Evolutionary conservation across 129 eudicot genomes (phyloP).

Genomic region (Smallanthus sonchifolius): DNA sequence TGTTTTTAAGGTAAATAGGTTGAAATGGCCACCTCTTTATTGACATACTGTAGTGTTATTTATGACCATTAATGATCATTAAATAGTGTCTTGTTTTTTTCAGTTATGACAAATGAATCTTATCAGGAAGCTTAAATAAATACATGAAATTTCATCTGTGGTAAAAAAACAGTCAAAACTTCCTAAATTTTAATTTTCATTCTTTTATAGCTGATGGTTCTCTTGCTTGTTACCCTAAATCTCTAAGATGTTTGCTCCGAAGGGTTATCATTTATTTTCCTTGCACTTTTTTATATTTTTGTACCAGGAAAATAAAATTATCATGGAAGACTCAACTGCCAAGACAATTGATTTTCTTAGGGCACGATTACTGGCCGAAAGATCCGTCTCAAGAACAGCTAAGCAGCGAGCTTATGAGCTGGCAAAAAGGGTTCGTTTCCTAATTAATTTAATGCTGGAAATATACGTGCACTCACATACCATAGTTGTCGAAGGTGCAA

Average conservation of each 20-base stretch:
- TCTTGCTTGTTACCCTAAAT: too few species aligned
- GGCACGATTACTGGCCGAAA: conserved; percentile 78
- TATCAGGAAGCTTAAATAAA: too few species aligned
- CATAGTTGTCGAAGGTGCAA: too few species aligned
- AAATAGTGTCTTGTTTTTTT: background rate
- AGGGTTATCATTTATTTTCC: background rate
- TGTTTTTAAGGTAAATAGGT: too few species aligned
- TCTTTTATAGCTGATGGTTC: too few species aligned
- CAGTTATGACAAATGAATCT: background rate
- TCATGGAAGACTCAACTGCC: conserved; percentile 60
- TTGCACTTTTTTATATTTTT: conserved; percentile 10
- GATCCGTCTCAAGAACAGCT: conserved; percentile 81
- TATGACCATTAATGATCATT: background rate
- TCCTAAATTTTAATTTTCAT: background rate
- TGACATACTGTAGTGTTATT: background rate
- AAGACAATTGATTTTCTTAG: conserved; percentile 87
- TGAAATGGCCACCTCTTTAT: too few species aligned
- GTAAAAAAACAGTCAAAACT: background rate
- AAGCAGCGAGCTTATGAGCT: conserved; percentile 80
- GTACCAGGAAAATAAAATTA: conserved; percentile 33
- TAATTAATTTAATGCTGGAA: conserved; percentile 6
- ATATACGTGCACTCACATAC: background rate
- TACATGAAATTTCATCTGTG: background rate
- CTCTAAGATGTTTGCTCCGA: background rate
- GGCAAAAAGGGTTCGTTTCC: conserved; percentile 72